These are phyloP conservation scores for Tuber calosporum DNA, from an alignment of 495 filamentous ascomycete species.

Conservation along the genomic window DNA sequence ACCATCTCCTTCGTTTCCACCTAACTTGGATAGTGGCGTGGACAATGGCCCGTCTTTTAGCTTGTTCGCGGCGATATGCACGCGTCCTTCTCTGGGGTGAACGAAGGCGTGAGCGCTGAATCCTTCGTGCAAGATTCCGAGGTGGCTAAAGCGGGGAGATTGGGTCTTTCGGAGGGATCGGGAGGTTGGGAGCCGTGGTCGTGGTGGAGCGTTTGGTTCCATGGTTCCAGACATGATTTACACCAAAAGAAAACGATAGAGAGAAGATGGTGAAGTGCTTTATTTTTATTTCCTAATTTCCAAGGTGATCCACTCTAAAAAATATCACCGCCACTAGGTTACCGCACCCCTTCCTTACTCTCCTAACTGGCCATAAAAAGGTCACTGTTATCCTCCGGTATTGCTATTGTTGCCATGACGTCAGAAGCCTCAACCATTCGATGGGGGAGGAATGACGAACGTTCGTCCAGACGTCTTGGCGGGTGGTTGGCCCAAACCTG, in stretches of 20 bases:
- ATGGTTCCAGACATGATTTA: background rate
- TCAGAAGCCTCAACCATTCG: background rate
- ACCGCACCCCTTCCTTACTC: background rate
- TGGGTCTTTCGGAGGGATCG: conserved; percentile 13
- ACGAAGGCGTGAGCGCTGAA: conserved; percentile 60
- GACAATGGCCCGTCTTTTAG: conserved; percentile 53
- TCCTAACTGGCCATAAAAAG: background rate
- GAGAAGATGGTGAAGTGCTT: background rate
- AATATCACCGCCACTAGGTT: background rate
- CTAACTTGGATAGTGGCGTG: conserved; percentile 25
- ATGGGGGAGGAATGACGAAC: background rate
- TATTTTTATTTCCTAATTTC: no score
- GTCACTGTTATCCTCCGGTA: background rate
- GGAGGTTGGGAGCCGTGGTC: conserved; percentile 4
- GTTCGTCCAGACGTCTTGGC: no score
- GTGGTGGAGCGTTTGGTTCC: background rate
- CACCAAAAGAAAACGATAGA: background rate
- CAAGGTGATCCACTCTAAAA: no score
- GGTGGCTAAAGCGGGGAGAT: conserved; percentile 29
- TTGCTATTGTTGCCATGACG: background rate
- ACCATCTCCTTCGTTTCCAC: conserved; percentile 7
- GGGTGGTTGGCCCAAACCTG: no score
- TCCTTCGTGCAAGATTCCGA: conserved; percentile 57
- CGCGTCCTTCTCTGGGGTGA: conserved; percentile 59
- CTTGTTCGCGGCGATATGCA: conserved; percentile 64